A percentile compares a stretch with the other conserved stretches of the same genome.
Conservation (phyloP, 1,284 basidiomycete species). For the Athelia psychrophila region DNA sequence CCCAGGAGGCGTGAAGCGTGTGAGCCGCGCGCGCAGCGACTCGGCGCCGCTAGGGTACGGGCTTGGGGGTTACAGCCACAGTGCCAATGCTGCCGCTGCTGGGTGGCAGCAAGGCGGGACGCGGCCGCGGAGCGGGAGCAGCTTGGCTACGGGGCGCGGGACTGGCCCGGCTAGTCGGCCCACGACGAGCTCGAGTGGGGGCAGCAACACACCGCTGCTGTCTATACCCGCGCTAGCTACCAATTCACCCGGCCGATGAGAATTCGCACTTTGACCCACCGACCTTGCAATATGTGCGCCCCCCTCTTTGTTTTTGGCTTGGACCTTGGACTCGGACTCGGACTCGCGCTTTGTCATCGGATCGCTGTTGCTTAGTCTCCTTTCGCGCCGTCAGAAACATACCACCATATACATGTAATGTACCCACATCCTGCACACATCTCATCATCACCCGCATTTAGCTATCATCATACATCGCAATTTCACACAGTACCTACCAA, state of each 20-base stretch:
- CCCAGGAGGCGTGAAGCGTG: constrained; percentile 25
- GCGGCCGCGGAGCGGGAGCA: constrained; percentile 37
- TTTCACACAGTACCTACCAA: no score
- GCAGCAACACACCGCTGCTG: not conserved
- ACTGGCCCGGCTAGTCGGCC: not conserved
- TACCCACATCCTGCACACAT: no score
- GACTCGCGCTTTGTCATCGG: no score
- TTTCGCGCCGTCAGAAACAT: no score
- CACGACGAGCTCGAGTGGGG: constrained; percentile 2
- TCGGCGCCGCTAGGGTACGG: constrained; percentile 44
- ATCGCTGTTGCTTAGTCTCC: no score
- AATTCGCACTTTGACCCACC: not conserved
- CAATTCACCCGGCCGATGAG: not conserved
- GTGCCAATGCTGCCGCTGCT: no score
- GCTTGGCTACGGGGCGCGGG: constrained; percentile 15
- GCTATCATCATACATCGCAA: no score
- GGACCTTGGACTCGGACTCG: no score
- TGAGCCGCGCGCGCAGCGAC: constrained; percentile 45
- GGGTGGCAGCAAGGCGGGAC: constrained; percentile 25
- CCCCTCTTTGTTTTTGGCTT: no score
- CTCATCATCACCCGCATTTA: no score
- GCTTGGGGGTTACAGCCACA: constrained; percentile 5
- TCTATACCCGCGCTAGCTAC: not conserved
- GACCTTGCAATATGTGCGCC: no score
- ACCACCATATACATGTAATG: no score